Evolutionary conservation across 2,329 filamentous ascomycete species (phyloP), one percentile per base, ranked within the genome.

Genomic region (Fusarium floridanum): DNA sequence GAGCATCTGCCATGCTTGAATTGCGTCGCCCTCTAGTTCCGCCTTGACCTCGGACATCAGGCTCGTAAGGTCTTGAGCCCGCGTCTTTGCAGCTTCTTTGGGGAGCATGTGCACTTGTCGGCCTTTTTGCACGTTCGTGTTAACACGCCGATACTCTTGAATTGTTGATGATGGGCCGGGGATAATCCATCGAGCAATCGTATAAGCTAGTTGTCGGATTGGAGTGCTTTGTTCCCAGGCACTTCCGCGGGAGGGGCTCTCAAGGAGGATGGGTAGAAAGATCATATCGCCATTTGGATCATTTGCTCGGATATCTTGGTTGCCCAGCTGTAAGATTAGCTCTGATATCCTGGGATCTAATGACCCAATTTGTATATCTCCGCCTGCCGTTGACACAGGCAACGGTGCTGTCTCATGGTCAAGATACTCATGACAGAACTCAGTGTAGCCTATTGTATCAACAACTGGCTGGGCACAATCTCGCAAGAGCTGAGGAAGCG

Each of bases 211-310:
- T 56, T 84, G 84, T 16, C 91, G 85, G 36, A 90, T 82, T 9
- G 78, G 65, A 29, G 83, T 84, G 64, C 89, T 89, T 67, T 87
- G 83, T 63, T 86, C 85, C 90, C 91, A 92, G 17, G 89, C 88
- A 75, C 86, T 91, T 50, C 86, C 85, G 34, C 87, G 85, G n/a
- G 80, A 78, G 20, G 87, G 86, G 66, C 86, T 87, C 72, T 92
- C 91, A 11, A 91, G 82, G 0, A 95, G 80, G 24, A 92, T 85
- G 0, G 92, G 91, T 1, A 95, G 85, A 79, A 92, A 95, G 14
- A 94, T 86, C 45, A 86, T 82, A 14, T 60, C 22, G 6, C 74
- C 60, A 2, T 66, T 17, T 1, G 82, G 77, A 1, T 73, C 67
- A 3, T 81, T 71, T 3, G 66, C 66, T 20, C 57, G 53, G 34